Evolutionary conservation across 805 yeast species (phyloP), one percentile per base, ranked within the genome.

Genomic region (Wickerhamomyces bovis): DNA sequence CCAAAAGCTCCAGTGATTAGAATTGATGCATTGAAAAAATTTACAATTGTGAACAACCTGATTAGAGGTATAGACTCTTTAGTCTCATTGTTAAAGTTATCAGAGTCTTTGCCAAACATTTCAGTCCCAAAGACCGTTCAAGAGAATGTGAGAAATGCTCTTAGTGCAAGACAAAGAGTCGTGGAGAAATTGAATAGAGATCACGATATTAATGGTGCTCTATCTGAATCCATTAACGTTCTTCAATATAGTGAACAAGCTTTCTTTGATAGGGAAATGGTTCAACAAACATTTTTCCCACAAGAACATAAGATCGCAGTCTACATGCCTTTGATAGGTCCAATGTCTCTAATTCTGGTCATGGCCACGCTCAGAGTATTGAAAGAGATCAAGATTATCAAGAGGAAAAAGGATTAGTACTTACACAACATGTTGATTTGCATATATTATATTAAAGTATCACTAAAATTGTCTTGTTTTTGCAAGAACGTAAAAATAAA

Each of bases 221-320:
- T 81, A 39, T 58, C 67, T 13, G 66, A 73, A 41, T 85, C 97
- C 0, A 76, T 81, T 53, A 53, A 60, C 19, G 50, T 68, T 43
- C 55, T 64, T 1, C 43, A 58, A 39, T 53, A 54, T n/a, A 61
- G 68, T 36, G 81, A 77, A 50, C 71, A 71, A 41, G 97, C 98
- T 0, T 92, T 92, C 58, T 92, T 92, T 63, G 95, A 92, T 55
- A 86, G 87, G 56, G 90, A 85, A 63, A 92, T 94, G 97, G 88
- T 94, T 25, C 95, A 89, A 58, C 97, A 92, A 61, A 88, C 85
- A 46, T 89, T 86, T 64, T 89, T 90, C 71, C 98, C 99, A 0
- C 92, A 86, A 53, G 97, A 92, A 63, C 99, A 92, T 62, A 90
- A 88, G 63, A 73, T 94, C 58, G 98, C 99, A 0, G 96, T 94